These are phyloP conservation scores for Plasmodium reichenowi DNA, from an alignment of 169 alveolate species.

Conservation along the genomic window DNA sequence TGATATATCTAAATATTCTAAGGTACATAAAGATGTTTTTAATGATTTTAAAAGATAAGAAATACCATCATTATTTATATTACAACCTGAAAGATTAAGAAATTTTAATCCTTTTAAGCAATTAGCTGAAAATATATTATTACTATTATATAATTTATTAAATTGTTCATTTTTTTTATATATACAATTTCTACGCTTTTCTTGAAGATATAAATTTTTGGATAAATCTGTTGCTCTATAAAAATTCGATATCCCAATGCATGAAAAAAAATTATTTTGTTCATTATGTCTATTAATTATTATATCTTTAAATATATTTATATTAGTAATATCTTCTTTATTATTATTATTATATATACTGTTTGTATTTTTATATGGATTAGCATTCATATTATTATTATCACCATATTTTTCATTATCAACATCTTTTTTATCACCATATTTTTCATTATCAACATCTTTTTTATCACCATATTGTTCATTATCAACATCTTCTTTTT, in stretches of 20 bases:
- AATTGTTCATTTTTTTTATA: constrained; percentile 29
- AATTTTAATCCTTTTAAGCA: constrained; percentile 53
- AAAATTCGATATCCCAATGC: constrained; percentile 21
- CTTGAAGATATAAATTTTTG: constrained; percentile 29
- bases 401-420: no score
- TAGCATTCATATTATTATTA: no score
- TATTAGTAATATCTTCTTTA: constrained; percentile 1
- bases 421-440: no score
- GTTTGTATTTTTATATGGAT: no score
- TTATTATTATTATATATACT: neutral
- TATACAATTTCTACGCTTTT: constrained; percentile 44
- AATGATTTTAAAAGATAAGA: constrained; percentile 24
- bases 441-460: no score
- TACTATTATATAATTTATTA: constrained; percentile 10
- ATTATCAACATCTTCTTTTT: no score
- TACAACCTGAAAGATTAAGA: constrained; percentile 30
- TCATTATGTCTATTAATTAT: constrained; percentile 44
- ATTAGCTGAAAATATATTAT: constrained; percentile 18
- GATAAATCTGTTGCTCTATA: constrained; percentile 53
- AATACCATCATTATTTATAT: constrained; percentile 34
- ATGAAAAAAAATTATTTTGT: constrained; percentile 40
- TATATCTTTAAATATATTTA: constrained; percentile 13
- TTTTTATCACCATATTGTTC: no score
- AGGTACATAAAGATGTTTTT: constrained; percentile 20
- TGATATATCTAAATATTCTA: constrained; percentile 53